A percentile compares a stretch with the other conserved stretches of the same genome.
Conservation (phyloP, 768 basidiomycete genomes). For the Chlorophyllum brunneum region DNA sequence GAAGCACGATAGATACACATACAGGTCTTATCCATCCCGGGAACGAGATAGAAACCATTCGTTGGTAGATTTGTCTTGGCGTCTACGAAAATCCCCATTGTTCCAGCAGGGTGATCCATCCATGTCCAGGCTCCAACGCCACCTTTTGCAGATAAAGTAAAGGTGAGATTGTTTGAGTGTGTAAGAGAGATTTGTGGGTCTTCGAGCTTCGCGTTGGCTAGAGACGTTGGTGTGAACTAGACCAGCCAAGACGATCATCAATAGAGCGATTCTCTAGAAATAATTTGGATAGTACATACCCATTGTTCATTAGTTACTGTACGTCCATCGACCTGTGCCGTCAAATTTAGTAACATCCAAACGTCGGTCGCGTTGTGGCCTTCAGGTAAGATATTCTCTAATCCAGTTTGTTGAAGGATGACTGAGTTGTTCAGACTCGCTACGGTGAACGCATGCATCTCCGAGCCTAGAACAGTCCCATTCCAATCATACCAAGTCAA, state of each 20-base stretch:
- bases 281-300: too few relatives aligned
- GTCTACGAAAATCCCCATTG: conserved; percentile 50
- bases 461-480: conserved; percentile 36
- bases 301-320: conserved; percentile 49
- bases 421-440: conserved; percentile 50
- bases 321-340: conserved; percentile 35
- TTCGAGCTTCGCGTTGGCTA: conserved; percentile 41
- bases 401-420: conserved; percentile 34
- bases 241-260: neutral
- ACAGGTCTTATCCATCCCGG: conserved; percentile 51
- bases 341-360: conserved; percentile 49
- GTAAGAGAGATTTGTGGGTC: conserved; percentile 45
- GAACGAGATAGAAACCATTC: conserved; percentile 55
- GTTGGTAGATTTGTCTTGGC: conserved; percentile 32
- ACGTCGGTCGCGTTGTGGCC: conserved; percentile 39
- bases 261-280: neutral
- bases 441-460: conserved; percentile 34
- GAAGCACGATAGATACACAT: conserved; percentile 16
- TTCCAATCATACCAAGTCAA: conserved; percentile 59
- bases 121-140: conserved; percentile 58
- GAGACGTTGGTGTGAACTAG: conserved; percentile 48
- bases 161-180: conserved; percentile 31
- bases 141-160: conserved; percentile 47
- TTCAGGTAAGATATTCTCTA: conserved; percentile 41
- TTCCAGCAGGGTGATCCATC: conserved; percentile 55